A percentile compares a stretch with the other conserved stretches of the same genome.
These are phyloP conservation scores for Coprinellus aureogranulatus DNA, from an alignment of 768 basidiomycete genomes.

Conservation along the genomic window DNA sequence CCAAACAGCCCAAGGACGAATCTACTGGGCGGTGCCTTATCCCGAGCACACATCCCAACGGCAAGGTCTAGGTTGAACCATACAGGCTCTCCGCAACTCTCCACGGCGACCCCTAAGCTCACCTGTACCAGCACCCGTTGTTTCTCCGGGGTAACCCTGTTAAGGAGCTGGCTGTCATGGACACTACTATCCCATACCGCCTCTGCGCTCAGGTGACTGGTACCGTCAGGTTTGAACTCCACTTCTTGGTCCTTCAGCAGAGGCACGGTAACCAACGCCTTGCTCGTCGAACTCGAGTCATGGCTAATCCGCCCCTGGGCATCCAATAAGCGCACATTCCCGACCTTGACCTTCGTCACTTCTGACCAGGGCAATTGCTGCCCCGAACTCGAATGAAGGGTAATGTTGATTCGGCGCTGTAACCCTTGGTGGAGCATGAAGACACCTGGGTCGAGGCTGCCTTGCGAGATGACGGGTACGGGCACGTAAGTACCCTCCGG, in stretches of 20 bases:
- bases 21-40: constrained; percentile 79
- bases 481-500: constrained; percentile 82
- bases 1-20: constrained; percentile 69
- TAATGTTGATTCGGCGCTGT: constrained; percentile 77
- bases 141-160: constrained; percentile 74
- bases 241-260: constrained; percentile 69
- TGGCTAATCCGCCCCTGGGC: constrained; percentile 62
- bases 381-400: constrained; percentile 84
- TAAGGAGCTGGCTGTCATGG: constrained; percentile 82
- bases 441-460: constrained; percentile 74
- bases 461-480: constrained; percentile 77
- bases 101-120: constrained; percentile 76
- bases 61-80: constrained; percentile 87
- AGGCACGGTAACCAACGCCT: constrained; percentile 68
- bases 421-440: constrained; percentile 92
- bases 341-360: constrained; percentile 71
- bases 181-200: constrained; percentile 92
- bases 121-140: constrained; percentile 81
- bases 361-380: constrained; percentile 85
- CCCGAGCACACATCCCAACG: constrained; percentile 78
- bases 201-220: constrained; percentile 63
- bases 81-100: constrained; percentile 81
- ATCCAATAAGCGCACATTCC: constrained; percentile 83
- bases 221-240: constrained; percentile 83
- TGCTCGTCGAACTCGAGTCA: constrained; percentile 69